phyloP scores from a whole-genome alignment of 257 asterid genomes.

The Orobanche coerulescens region DNA sequence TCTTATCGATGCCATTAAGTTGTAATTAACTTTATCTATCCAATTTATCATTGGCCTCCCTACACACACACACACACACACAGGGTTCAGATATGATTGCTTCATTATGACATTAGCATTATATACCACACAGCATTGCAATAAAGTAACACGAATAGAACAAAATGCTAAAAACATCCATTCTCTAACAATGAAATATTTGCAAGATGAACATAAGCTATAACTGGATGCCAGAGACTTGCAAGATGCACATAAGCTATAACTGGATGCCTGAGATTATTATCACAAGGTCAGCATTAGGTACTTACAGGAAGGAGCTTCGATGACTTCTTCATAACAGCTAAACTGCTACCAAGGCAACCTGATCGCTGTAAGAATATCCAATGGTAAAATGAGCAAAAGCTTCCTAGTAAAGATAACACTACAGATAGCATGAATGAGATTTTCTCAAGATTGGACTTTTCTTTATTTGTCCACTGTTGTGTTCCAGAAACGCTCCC shows the following conservation, averaged over 20 bases:
- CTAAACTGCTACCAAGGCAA: constrained; percentile 92
- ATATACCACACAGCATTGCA: not conserved
- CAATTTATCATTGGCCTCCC: not conserved
- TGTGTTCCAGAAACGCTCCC: not conserved
- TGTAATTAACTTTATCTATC: not conserved
- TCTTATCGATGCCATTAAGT: not conserved
- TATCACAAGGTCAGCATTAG: constrained; percentile 14
- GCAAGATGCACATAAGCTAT: constrained; percentile 1
- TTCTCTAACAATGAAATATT: not conserved
- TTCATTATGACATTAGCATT: not conserved
- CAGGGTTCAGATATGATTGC: not conserved
- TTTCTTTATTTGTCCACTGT: constrained; percentile 2
- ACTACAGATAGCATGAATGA: constrained; percentile 5
- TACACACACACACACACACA: not conserved
- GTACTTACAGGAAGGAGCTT: constrained; percentile 88
- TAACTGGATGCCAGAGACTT: not conserved
- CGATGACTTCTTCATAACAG: constrained; percentile 94
- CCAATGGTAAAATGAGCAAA: constrained; percentile 18
- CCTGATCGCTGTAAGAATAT: constrained; percentile 66
- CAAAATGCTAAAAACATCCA: constrained; percentile 4
- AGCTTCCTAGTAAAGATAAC: constrained; percentile 11
- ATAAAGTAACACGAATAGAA: not conserved
- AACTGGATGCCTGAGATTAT: not conserved
- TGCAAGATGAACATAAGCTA: constrained; percentile 1
- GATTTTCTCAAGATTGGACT: not conserved